A percentile compares a stretch with the other conserved stretches of the same genome.
These are phyloP conservation scores for Zymoseptoria pseudotritici DNA, from an alignment of 2,329 filamentous ascomycete genomes.

Conservation along the genomic window DNA sequence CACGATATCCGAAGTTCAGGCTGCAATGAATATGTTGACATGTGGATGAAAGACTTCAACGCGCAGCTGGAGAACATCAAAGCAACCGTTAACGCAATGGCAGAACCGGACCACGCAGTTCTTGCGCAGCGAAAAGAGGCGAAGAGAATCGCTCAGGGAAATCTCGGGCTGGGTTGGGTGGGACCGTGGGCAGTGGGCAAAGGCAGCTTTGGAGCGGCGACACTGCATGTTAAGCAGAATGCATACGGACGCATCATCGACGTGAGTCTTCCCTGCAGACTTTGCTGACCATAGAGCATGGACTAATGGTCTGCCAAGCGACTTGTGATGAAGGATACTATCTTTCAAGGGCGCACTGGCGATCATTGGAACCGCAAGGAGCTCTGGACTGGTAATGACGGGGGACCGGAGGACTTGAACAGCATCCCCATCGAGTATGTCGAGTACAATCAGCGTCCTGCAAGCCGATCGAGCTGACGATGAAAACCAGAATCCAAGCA, in stretches of 20 bases:
- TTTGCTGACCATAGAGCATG: not conserved
- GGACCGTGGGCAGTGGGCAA: not conserved
- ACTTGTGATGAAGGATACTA: conserved; percentile 1
- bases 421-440: not conserved
- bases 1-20: not conserved
- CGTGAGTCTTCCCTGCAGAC: not conserved
- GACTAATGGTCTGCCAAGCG: not conserved
- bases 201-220: not conserved
- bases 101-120: not conserved
- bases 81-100: not conserved
- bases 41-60: not conserved
- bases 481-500: not conserved
- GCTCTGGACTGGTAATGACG: not conserved
- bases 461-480: not conserved
- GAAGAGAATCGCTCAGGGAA: not conserved
- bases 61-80: not conserved
- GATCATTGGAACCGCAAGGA: not conserved
- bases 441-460: not conserved
- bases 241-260: conserved; percentile 1
- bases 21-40: not conserved
- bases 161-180: not conserved
- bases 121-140: not conserved
- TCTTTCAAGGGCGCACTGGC: not conserved
- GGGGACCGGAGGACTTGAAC: not conserved
- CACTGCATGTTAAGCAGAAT: not conserved